phyloP scores from a whole-genome alignment of 306 rosid genomes.

The Dalbergia cochinchinensis region DNA sequence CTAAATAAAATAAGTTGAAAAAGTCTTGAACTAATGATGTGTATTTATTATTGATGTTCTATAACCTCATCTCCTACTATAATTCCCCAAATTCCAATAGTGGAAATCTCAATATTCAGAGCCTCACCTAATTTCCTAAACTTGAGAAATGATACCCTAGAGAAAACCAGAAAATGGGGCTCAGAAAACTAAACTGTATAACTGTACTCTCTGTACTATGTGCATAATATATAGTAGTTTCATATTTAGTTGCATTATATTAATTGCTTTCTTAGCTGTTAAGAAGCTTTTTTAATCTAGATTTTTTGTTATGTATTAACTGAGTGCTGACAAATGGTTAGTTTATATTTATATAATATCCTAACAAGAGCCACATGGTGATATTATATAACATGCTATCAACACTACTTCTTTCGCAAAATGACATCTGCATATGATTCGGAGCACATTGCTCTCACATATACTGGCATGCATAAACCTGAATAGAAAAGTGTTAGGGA shows the following conservation, averaged over 20 bases:
- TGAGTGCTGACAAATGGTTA: not conserved
- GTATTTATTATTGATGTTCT: no score
- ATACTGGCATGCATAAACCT: conserved; percentile 39
- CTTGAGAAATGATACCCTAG: not conserved
- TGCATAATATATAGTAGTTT: not conserved
- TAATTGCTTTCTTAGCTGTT: conserved; percentile 19
- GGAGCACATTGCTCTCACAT: conserved; percentile 40
- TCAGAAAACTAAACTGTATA: not conserved
- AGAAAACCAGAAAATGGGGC: not conserved
- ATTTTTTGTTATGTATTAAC: not conserved
- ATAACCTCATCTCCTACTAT: no score
- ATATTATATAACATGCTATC: not conserved
- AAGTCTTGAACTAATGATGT: no score
- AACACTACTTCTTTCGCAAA: not conserved
- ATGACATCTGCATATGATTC: conserved; percentile 39
- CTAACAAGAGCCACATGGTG: conserved; percentile 33
- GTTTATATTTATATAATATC: not conserved
- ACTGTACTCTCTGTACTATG: not conserved
- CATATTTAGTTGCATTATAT: not conserved
- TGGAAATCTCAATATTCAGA: conserved; percentile 1
- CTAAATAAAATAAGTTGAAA: no score
- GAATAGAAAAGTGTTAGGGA: conserved; percentile 23
- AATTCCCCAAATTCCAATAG: not conserved
- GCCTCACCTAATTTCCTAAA: no score
- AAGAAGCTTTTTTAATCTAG: not conserved